A percentile compares a stretch with the other conserved stretches of the same genome.
Conservation (phyloP, 495 filamentous ascomycete species). For the Bombardia bombarda region DNA sequence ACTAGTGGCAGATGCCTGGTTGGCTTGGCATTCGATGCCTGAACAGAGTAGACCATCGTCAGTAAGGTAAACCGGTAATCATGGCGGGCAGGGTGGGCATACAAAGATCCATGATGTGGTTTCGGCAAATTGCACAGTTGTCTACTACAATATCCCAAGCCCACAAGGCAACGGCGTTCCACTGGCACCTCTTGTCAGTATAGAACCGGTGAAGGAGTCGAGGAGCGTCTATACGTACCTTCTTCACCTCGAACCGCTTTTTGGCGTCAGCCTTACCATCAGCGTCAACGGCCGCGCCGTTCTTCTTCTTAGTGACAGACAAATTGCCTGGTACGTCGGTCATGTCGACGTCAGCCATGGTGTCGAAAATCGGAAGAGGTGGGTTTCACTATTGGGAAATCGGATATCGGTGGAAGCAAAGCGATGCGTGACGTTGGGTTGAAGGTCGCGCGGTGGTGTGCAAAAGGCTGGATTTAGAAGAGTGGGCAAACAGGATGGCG, state of each 20-base stretch:
- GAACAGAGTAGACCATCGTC: too few species aligned
- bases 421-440: too few species aligned
- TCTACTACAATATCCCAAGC: slow-evolving; percentile 99
- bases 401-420: too few species aligned
- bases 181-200: slow-evolving; percentile 46
- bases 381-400: slow-evolving; percentile 2
- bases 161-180: slow-evolving; percentile 99
- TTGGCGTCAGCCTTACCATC: slow-evolving; percentile 62
- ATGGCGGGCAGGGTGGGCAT: too few species aligned
- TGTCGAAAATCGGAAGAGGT: not conserved
- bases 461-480: too few species aligned
- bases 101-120: slow-evolving; percentile 99
- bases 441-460: too few species aligned
- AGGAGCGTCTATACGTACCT: slow-evolving; percentile 46
- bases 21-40: slow-evolving; percentile 99
- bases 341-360: slow-evolving; percentile 97
- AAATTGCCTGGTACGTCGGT: slow-evolving; percentile 62
- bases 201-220: not conserved
- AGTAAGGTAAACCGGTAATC: too few species aligned
- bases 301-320: slow-evolving; percentile 50
- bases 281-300: slow-evolving; percentile 30
- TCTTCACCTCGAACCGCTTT: slow-evolving; percentile 97
- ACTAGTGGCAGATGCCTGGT: slow-evolving; percentile 92
- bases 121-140: slow-evolving; percentile 98
- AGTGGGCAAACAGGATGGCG: too few species aligned